phyloP scores from a whole-genome alignment of 305 asterid genomes.

The Fraxinus albicans region DNA sequence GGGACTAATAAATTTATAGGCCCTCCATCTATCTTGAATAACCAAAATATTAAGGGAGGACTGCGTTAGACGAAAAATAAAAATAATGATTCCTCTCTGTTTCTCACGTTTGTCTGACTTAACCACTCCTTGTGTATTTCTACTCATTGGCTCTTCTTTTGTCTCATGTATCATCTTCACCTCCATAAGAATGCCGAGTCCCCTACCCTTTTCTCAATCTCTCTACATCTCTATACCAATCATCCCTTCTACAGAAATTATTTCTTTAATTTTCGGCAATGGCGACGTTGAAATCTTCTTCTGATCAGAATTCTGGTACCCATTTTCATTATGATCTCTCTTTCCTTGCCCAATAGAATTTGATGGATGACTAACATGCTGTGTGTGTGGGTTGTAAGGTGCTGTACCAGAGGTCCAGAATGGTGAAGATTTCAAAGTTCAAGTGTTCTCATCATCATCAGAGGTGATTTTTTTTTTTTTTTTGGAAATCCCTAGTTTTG shows the following conservation, averaged over 20 bases:
- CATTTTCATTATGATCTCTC: not conserved
- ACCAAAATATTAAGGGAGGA: too few relatives aligned
- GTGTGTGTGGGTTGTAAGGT: not conserved
- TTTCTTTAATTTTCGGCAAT: slow-evolving; percentile 17
- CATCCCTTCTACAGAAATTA: not conserved
- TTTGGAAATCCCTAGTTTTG: not conserved
- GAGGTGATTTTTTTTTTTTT: slow-evolving; percentile 39
- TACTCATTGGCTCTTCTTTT: not conserved
- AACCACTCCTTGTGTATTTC: not conserved
- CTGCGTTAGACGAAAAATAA: not conserved
- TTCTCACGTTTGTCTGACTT: not conserved
- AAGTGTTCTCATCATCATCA: slow-evolving; percentile 59
- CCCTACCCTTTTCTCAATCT: not conserved
- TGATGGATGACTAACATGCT: not conserved
- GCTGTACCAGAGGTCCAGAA: slow-evolving; percentile 34
- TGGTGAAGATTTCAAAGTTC: slow-evolving; percentile 48
- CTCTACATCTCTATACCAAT: slow-evolving; percentile 3
- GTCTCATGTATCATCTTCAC: slow-evolving; percentile 2
- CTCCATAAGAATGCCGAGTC: slow-evolving; percentile 25
- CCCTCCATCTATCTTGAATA: too few relatives aligned
- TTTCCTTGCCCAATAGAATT: not conserved
- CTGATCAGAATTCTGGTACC: slow-evolving; percentile 33
- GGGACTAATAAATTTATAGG: too few relatives aligned
- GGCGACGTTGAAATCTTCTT: slow-evolving; percentile 36
- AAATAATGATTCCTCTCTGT: not conserved